phyloP scores from a whole-genome alignment of 2,329 filamentous ascomycete genomes.

The Xylariaceae sp. region DNA sequence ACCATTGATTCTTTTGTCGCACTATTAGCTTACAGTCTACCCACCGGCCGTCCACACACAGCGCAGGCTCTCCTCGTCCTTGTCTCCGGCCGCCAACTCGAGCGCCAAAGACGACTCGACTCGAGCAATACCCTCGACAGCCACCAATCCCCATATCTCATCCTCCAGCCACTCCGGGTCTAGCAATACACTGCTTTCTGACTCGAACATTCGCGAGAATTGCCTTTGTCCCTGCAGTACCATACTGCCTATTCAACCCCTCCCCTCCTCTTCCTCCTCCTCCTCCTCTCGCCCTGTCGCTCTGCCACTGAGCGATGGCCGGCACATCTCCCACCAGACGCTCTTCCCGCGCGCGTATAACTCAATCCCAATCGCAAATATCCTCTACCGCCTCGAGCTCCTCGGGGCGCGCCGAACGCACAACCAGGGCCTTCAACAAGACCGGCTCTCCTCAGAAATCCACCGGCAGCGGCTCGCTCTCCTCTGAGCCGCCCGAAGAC shows the following conservation, averaged over 20 bases:
- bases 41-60: too few species aligned
- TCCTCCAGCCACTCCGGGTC: neutral
- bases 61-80: conserved; percentile 23
- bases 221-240: conserved; percentile 5
- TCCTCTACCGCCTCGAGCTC: conserved; percentile 75
- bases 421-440: conserved; percentile 68
- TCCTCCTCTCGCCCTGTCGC: conserved; percentile 16
- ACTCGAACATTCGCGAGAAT: conserved; percentile 7
- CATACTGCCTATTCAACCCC: conserved; percentile 13
- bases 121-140: conserved; percentile 9
- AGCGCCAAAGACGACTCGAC: conserved; percentile 12
- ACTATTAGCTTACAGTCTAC: too few species aligned
- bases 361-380: conserved; percentile 71
- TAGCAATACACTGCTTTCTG: neutral
- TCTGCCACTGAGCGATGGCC: conserved; percentile 31
- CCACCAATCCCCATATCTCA: neutral
- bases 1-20: conserved; percentile 26
- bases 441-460: conserved; percentile 71
- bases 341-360: conserved; percentile 83
- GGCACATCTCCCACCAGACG: conserved; percentile 69
- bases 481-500: conserved; percentile 66
- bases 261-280: conserved; percentile 13
- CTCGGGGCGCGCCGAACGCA: conserved; percentile 71
- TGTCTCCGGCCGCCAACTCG: conserved; percentile 1
- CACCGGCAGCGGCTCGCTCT: conserved; percentile 67